Evolutionary conservation across 495 filamentous ascomycete genomes (phyloP).

Genomic region (Hypoxylon cercidicola): DNA sequence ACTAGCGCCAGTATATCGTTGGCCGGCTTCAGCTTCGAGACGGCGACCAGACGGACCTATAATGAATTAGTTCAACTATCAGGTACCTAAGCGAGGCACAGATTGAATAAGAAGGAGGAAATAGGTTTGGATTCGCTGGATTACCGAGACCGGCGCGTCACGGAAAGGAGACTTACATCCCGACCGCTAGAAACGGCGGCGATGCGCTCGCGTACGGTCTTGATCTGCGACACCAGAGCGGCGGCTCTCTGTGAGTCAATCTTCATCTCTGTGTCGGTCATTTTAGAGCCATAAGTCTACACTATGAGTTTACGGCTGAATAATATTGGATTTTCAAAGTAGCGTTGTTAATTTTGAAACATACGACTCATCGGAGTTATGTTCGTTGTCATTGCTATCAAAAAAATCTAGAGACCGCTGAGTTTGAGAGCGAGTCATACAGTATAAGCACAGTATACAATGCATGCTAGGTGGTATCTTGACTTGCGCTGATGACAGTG

Average conservation of each 20-base stretch:
- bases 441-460: slow-evolving; percentile 34
- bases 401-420: slow-evolving; percentile 10
- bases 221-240: slow-evolving; percentile 57
- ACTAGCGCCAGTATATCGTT: slow-evolving; percentile 83
- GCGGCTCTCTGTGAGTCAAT: slow-evolving; percentile 62
- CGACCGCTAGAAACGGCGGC: slow-evolving; percentile 57
- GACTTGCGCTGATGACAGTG: neutral
- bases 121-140: slow-evolving; percentile 1
- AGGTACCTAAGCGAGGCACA: too few species aligned
- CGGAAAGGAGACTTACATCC: slow-evolving; percentile 48
- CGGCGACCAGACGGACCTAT: slow-evolving; percentile 86
- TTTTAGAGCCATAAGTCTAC: slow-evolving; percentile 32
- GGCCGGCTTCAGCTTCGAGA: slow-evolving; percentile 93
- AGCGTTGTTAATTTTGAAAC: slow-evolving; percentile 1
- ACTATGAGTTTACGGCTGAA: slow-evolving; percentile 1
- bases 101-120: neutral
- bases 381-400: neutral
- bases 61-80: slow-evolving; percentile 4
- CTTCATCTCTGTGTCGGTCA: slow-evolving; percentile 61
- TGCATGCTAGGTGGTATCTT: slow-evolving; percentile 2
- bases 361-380: slow-evolving; percentile 5
- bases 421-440: slow-evolving; percentile 12
- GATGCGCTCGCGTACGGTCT: slow-evolving; percentile 58
- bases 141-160: neutral
- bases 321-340: neutral